Evolutionary conservation across 108 stramenopile species (phyloP).

Genomic region (Phaeodactylum tricornutum): DNA sequence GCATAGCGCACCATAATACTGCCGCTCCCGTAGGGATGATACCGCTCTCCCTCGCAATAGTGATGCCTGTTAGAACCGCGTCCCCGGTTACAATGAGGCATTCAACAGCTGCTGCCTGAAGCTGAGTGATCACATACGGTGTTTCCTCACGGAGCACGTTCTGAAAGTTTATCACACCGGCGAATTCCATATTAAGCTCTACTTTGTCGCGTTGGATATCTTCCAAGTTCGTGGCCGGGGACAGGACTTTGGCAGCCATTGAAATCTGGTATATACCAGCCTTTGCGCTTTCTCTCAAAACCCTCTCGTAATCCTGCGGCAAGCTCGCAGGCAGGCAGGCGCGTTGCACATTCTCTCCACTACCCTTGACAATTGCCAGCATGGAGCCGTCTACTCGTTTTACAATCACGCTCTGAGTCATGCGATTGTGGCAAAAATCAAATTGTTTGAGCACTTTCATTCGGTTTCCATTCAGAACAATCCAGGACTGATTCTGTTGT

Average conservation of each 20-base stretch:
- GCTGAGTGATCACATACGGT: slow-evolving; percentile 31
- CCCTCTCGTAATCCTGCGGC: slow-evolving; percentile 31
- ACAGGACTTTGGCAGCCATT: slow-evolving; percentile 25
- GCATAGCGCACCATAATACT: slow-evolving; percentile 16
- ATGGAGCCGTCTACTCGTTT: slow-evolving; percentile 10
- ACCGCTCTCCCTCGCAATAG: slow-evolving; percentile 45
- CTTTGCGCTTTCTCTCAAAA: slow-evolving; percentile 19
- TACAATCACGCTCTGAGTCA: slow-evolving; percentile 60
- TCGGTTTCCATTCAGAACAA: slow-evolving; percentile 9
- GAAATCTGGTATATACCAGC: slow-evolving; percentile 47
- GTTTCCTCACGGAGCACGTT: slow-evolving; percentile 43
- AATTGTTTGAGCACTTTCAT: slow-evolving; percentile 36
- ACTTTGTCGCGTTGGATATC: slow-evolving; percentile 32
- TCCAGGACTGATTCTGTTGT: slow-evolving; percentile 15
- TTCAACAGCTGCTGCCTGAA: slow-evolving; percentile 32
- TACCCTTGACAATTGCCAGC: slow-evolving; percentile 39
- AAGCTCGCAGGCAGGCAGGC: slow-evolving; percentile 28
- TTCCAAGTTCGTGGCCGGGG: slow-evolving; percentile 16
- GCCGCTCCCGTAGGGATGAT: slow-evolving; percentile 21
- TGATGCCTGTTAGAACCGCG: slow-evolving; percentile 45
- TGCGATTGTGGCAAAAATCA: slow-evolving; percentile 52
- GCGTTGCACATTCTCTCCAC: slow-evolving; percentile 34
- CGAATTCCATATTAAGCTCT: slow-evolving; percentile 31
- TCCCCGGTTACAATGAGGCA: slow-evolving; percentile 55
- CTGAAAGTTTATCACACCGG: slow-evolving; percentile 49